Evolutionary conservation across 306 rosid genomes (phyloP).

Genomic region (Abrus precatorius): DNA sequence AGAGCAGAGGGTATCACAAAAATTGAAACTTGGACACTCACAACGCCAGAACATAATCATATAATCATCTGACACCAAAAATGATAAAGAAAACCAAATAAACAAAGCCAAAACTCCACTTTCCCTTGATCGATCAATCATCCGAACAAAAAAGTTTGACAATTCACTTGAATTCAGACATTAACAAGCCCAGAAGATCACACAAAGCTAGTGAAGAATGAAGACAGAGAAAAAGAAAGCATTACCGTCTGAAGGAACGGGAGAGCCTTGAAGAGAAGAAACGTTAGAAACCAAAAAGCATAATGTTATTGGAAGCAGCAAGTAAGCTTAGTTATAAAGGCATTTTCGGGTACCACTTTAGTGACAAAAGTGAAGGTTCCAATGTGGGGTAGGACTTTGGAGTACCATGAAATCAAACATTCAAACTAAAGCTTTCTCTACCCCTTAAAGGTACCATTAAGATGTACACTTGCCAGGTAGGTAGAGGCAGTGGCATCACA

Average conservation of each 20-base stretch:
- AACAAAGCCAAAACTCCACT: not conserved
- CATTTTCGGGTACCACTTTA: not conserved
- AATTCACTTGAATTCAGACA: constrained; percentile 17
- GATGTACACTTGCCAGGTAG: constrained; percentile 5
- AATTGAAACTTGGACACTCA: constrained; percentile 30
- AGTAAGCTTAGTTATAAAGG: not conserved
- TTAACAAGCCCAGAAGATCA: constrained; percentile 6
- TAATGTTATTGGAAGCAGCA: not conserved
- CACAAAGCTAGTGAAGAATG: constrained; percentile 7
- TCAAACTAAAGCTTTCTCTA: not conserved
- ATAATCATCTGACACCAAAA: constrained; percentile 22
- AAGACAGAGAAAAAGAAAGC: constrained; percentile 2
- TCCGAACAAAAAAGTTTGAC: constrained; percentile 5
- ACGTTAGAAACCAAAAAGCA: constrained; percentile 25
- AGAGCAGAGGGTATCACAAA: constrained; percentile 11
- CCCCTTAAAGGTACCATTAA: not conserved
- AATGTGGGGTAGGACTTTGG: constrained; percentile 21
- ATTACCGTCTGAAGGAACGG: constrained; percentile 49
- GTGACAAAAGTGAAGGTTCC: constrained; percentile 33
- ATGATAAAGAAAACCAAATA: not conserved
- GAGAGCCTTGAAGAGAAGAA: constrained; percentile 21
- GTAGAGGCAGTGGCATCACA: constrained; percentile 14
- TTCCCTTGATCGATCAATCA: constrained; percentile 40
- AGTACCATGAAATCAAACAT: constrained; percentile 20
- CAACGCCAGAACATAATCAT: constrained; percentile 20